These are phyloP conservation scores for Ilex asprella DNA, from an alignment of 257 asterid species.

Conservation along the genomic window DNA sequence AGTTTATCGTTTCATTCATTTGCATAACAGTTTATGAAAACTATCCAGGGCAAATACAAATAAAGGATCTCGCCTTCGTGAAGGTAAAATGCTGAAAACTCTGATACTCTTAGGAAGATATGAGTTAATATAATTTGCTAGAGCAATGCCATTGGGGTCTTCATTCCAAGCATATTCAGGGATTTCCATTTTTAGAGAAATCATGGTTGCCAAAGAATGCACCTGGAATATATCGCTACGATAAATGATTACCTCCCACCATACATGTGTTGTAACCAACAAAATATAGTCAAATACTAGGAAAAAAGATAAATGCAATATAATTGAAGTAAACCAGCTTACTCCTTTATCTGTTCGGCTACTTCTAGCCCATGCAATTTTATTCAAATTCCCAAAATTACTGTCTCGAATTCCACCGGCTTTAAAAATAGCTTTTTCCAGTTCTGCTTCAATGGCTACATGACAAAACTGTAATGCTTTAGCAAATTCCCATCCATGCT, in stretches of 20 bases:
- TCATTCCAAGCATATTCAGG: constrained; percentile 84
- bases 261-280: no score
- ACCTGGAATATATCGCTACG: constrained; percentile 40
- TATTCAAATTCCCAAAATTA: constrained; percentile 78
- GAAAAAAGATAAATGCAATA: no score
- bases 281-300: no score
- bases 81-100: constrained; percentile 89
- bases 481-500: constrained; percentile 17
- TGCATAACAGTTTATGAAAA: neutral
- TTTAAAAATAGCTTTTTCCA: constrained; percentile 73
- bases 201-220: constrained; percentile 89
- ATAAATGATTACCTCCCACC: neutral
- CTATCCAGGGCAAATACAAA: neutral
- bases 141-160: constrained; percentile 77
- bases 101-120: constrained; percentile 66
- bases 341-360: constrained; percentile 99
- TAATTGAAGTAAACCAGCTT: constrained; percentile 17
- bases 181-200: constrained; percentile 88
- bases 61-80: constrained; percentile 50
- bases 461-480: constrained; percentile 23
- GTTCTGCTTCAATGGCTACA: constrained; percentile 89
- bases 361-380: constrained; percentile 93
- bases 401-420: constrained; percentile 94
- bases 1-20: no score
- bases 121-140: constrained; percentile 56